Evolutionary conservation across 2,329 filamentous ascomycete genomes (phyloP), one percentile per base, ranked within the genome.

Genomic region (Aspergillus arachidicola): DNA sequence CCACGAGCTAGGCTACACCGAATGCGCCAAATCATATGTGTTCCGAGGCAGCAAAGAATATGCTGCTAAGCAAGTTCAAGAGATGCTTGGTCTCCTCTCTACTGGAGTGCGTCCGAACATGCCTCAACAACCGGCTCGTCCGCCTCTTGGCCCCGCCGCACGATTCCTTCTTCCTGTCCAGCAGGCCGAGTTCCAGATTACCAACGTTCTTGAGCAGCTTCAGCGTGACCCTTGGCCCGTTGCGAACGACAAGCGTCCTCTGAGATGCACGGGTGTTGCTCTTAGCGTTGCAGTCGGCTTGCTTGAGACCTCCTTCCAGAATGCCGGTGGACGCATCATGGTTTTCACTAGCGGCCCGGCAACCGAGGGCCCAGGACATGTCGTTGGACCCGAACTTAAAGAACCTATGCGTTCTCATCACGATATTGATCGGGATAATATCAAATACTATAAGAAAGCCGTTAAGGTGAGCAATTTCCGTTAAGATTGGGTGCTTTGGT

Each of bases 371-470:
- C 95, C 95, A 12, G 95, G 95, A 65, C 93, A 97, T 87, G 95
- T 99, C 36, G 95, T 99, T 75, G 94, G 94, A 2, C 92, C 95
- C 28, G 95, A 99, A 80, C 83, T 99, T 68, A 91, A 94, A 77
- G 95, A 99, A 78, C 93, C 96, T 11, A 98, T 99, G 69, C 91
- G 95, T 75, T 98, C 94, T 48, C 95, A 99, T 81, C 95, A 99
- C 80, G 95, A 99, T 74, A 99, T 99, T 78, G 95, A 99, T 77
- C 89, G 94, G 62, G 95, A 99, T 79, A 97, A 97, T 77, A 96
- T 97, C 82, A 99, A 99, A 80, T 97, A 98, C 81, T 98, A 96
- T 83, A 99, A 99, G 85, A 99, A 99, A 82, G 95, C 95, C 26
- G 81, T 97, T 57, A 99, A 98, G 88, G 91, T 93, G 78, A 63